Conservation (phyloP, 371 early-diverging fungal genomes). For the Mortierella sp. region DNA sequence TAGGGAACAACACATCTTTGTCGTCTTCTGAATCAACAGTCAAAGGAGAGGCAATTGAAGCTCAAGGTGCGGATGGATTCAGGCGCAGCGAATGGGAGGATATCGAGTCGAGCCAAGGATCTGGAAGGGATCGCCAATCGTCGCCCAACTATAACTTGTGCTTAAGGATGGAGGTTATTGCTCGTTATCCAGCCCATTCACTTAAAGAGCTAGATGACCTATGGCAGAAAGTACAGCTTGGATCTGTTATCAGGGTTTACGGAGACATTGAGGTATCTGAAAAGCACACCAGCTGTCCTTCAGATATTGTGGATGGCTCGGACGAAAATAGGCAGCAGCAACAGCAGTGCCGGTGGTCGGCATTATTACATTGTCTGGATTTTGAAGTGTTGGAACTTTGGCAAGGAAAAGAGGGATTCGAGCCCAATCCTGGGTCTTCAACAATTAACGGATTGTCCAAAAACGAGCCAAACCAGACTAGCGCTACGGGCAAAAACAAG, state of each 20-base stretch:
- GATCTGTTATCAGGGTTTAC: constrained; percentile 33
- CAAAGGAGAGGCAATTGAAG: not conserved
- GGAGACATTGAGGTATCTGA: constrained; percentile 52
- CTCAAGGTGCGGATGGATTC: constrained; percentile 27
- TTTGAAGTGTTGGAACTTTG: constrained; percentile 43
- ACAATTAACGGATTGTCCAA: constrained; percentile 32
- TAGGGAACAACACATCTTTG: not conserved
- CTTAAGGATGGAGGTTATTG: constrained; percentile 44
- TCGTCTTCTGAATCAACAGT: not conserved
- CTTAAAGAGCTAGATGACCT: constrained; percentile 43
- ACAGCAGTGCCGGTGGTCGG: constrained; percentile 22
- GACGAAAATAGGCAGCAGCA: not conserved
- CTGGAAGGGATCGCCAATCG: no score
- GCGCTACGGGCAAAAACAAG: constrained; percentile 26
- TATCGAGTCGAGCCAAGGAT: not conserved
- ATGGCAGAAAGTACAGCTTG: constrained; percentile 45
- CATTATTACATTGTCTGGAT: constrained; percentile 38
- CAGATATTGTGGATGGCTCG: not conserved
- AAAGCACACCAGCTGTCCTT: not conserved
- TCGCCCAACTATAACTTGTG: not conserved
- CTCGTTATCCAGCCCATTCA: constrained; percentile 31
- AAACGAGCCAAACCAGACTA: constrained; percentile 16
- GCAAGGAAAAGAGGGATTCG: constrained; percentile 41
- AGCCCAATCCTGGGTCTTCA: constrained; percentile 41
- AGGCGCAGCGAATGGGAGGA: constrained; percentile 43